Base-by-base conservation (phyloP, 805 yeast species). In the Phaffomyces thermotolerans region DNA sequence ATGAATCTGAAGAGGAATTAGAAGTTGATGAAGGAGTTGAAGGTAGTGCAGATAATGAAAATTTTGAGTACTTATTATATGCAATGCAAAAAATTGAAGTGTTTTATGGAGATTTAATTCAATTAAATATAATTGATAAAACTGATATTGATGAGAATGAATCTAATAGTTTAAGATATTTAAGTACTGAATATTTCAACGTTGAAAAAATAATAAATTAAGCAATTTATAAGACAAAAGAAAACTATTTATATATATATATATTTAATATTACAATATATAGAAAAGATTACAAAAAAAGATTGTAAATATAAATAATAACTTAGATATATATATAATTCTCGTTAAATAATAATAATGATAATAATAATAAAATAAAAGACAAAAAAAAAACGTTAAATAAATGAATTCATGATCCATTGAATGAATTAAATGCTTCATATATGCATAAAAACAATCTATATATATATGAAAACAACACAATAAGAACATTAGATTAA, bases 21-120 rank as follows among this genome's bases (percentile, higher is more conserved):
- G 58, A 47, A 8, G 62, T 56, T 12, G 67, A 57, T 20, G 55
- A 55, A 27, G 70, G 61, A 12, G 44, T 39, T 4, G 59, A 52
- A 10, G 63, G 58, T 36, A 59, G 50, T 23, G 53, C 46, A 15
- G 71, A 67, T 46, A 69, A 63, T 46, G 95, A 84, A 52, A 75
- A 78, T 35, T 91, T 93, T 56, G 89, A 89, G 59, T 87, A 88
- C 62, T 59, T 85, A 49, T 71, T 73, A 47, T 93, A 90, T 60
- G 68, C 93, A 8, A 71, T 72, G 39, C 88, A 90, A 50, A 91
- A 90, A 65, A 71, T 83, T 13, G 78, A 78, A 6, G 61, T 88
- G 18, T 75, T 83, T 43, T 71, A 90, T 71, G 88, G 85, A 12
- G 97, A 91, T 60, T 59, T 85, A 56, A 63, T 82, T 18, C 72